These are phyloP conservation scores for Neurospora sp. DNA, from an alignment of 495 filamentous ascomycete genomes.

Conservation along the genomic window DNA sequence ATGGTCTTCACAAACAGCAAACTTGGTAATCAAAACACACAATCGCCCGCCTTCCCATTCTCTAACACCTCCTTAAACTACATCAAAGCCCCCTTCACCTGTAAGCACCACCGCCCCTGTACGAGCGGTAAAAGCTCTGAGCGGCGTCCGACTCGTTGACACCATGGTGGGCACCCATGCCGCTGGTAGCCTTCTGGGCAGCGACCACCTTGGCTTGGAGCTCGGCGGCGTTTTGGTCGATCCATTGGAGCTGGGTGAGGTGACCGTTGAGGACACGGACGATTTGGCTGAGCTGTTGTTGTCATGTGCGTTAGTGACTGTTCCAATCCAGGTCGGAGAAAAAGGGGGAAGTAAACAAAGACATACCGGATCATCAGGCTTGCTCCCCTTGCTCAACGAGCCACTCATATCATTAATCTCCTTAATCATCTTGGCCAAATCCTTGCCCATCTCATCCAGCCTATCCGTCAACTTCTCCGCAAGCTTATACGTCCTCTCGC, in stretches of 20 bases:
- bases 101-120: constrained; percentile 40
- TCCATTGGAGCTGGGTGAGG: constrained; percentile 77
- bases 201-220: constrained; percentile 68
- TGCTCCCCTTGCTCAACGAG: constrained; percentile 75
- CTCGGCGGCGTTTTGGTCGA: constrained; percentile 73
- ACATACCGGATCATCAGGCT: constrained; percentile 83
- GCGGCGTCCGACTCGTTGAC: constrained; percentile 52
- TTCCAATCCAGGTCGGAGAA: neutral
- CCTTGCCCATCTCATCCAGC: constrained; percentile 83
- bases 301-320: neutral
- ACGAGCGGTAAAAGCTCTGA: constrained; percentile 76
- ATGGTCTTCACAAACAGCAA: neutral
- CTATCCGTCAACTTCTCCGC: constrained; percentile 84
- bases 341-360: constrained; percentile 12
- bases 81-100: neutral
- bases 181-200: constrained; percentile 65
- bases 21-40: neutral
- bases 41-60: neutral
- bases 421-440: constrained; percentile 89
- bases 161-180: constrained; percentile 51
- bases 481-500: constrained; percentile 85
- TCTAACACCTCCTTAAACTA: constrained; percentile 28
- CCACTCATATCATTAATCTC: constrained; percentile 86
- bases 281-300: constrained; percentile 72
- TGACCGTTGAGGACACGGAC: constrained; percentile 90